Evolutionary conservation across 805 yeast genomes (phyloP).

Genomic region (Zygotorulaspora florentina): DNA sequence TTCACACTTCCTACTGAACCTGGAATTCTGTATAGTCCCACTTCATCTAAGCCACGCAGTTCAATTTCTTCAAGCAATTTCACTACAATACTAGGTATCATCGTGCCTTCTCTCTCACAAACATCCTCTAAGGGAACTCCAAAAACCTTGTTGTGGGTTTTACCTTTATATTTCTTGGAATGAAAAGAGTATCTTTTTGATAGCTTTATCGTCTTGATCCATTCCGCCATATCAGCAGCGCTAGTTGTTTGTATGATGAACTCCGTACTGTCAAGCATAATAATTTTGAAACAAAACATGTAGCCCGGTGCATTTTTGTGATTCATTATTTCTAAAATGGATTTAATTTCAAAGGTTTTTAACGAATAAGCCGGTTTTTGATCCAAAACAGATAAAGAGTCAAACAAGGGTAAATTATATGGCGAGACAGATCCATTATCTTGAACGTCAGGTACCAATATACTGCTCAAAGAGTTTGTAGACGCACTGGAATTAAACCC

Average conservation of each 20-base stretch:
- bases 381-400: conserved; percentile 37
- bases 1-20: conserved; percentile 59
- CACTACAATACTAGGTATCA: conserved; percentile 63
- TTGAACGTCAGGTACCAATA: conserved; percentile 36
- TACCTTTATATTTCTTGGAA: conserved; percentile 39
- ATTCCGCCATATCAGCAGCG: conserved; percentile 62
- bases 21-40: conserved; percentile 79
- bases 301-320: conserved; percentile 26
- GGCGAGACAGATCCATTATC: conserved; percentile 40
- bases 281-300: conserved; percentile 37
- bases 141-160: conserved; percentile 55
- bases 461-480: conserved; percentile 24
- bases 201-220: conserved; percentile 52
- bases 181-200: conserved; percentile 42
- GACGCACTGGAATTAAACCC: conserved; percentile 35
- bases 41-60: conserved; percentile 80
- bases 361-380: conserved; percentile 47
- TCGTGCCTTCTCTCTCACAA: conserved; percentile 63
- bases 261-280: conserved; percentile 48
- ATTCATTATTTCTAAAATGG: conserved; percentile 37
- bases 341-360: conserved; percentile 43
- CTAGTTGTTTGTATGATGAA: conserved; percentile 62
- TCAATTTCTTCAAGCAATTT: conserved; percentile 73
- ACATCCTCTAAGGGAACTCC: conserved; percentile 80
- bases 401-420: conserved; percentile 56